A percentile compares a stretch with the other conserved stretches of the same genome.
Evolutionary conservation across 192 early-diverging fungal species (phyloP).

Genomic region (Spinellus fusiger): DNA sequence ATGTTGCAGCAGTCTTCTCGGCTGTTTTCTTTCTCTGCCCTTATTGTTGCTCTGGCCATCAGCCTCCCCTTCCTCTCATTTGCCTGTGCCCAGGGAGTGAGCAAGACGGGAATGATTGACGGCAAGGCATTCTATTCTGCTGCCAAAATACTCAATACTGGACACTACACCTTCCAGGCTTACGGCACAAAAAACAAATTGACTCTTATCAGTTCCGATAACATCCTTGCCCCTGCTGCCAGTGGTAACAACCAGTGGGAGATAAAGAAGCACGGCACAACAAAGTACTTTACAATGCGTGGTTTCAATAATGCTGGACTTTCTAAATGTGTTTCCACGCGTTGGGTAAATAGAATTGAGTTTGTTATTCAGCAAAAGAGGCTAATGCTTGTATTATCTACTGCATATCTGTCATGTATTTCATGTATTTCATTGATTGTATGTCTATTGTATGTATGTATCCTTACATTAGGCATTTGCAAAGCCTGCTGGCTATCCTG

Average conservation of each 20-base stretch:
- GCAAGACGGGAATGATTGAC: conserved; percentile 17
- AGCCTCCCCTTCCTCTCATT: not conserved
- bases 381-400: too few species aligned
- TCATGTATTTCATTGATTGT: too few species aligned
- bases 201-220: not conserved
- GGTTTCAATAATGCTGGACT: conserved; percentile 7
- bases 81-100: conserved; percentile 8
- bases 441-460: too few species aligned
- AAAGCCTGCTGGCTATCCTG: conserved; percentile 6
- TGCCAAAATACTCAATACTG: not conserved
- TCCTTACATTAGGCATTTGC: not conserved
- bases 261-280: conserved; percentile 8
- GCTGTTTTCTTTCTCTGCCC: not conserved
- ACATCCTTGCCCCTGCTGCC: not conserved
- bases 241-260: not conserved
- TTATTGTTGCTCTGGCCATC: not conserved
- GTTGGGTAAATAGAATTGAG: conserved; percentile 16
- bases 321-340: conserved; percentile 24
- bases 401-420: too few species aligned
- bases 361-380: too few species aligned
- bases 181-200: not conserved
- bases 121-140: conserved; percentile 10
- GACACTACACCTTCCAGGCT: conserved; percentile 11
- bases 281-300: conserved; percentile 23
- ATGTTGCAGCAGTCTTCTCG: not conserved